Conservation (phyloP, 495 filamentous ascomycete species). For the Lophiostoma macrostomum region DNA sequence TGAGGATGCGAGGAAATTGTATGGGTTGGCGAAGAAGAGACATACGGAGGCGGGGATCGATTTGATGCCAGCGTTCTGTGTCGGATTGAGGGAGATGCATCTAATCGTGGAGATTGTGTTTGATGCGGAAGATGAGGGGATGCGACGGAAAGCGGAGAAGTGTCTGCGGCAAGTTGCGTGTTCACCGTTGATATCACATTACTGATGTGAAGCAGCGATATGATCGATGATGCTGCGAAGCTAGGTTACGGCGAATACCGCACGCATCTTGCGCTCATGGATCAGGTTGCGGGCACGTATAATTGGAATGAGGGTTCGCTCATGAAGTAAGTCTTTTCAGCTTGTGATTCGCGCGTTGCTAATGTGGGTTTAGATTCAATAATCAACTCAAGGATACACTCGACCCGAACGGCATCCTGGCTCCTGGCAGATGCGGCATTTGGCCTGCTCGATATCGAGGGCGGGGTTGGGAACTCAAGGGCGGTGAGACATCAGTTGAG, state of each 20-base stretch:
- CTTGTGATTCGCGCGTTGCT: not conserved
- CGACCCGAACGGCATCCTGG: slow-evolving; percentile 22
- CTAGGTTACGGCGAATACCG: slow-evolving; percentile 28
- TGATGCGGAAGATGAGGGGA: slow-evolving; percentile 16
- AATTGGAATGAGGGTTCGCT: slow-evolving; percentile 16
- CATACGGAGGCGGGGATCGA: slow-evolving; percentile 22
- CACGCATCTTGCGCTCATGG: slow-evolving; percentile 28
- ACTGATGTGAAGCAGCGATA: slow-evolving; percentile 11
- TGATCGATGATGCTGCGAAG: slow-evolving; percentile 25
- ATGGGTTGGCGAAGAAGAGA: slow-evolving; percentile 21
- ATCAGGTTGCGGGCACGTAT: slow-evolving; percentile 25
- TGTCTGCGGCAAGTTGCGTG: slow-evolving; percentile 15
- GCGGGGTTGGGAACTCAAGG: slow-evolving; percentile 12
- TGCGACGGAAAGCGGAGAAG: slow-evolving; percentile 21
- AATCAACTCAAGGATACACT: slow-evolving; percentile 18
- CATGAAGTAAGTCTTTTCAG: slow-evolving; percentile 11
- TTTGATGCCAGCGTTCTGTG: slow-evolving; percentile 32
- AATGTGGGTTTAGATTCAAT: slow-evolving; percentile 4
- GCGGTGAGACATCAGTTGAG: slow-evolving; percentile 13
- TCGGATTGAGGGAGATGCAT: slow-evolving; percentile 31
- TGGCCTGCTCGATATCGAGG: slow-evolving; percentile 11
- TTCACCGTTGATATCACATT: not conserved
- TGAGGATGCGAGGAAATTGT: slow-evolving; percentile 14
- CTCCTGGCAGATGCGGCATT: slow-evolving; percentile 18
- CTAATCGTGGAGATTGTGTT: slow-evolving; percentile 29